These are phyloP conservation scores for Colletotrichum tamarilloi DNA, from an alignment of 2,329 filamentous ascomycete genomes.

Conservation along the genomic window DNA sequence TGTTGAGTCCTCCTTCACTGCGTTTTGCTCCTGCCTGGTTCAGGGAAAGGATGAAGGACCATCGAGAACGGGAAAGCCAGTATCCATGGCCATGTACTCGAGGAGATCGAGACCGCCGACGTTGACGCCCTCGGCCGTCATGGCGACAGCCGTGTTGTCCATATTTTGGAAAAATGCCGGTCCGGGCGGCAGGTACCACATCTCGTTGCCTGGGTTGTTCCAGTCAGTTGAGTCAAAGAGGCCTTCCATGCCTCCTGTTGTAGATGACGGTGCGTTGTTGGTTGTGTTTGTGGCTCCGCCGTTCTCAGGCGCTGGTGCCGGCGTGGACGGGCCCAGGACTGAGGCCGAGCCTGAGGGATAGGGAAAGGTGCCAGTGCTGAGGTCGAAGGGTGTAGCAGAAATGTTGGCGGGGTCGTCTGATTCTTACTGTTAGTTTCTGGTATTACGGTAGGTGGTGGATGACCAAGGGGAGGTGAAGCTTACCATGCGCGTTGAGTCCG, in stretches of 20 bases:
- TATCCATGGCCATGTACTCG: constrained; percentile 75
- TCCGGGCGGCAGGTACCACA: constrained; percentile 75
- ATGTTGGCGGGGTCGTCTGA: constrained; percentile 53
- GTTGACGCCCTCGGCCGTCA: constrained; percentile 75
- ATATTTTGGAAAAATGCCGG: constrained; percentile 74
- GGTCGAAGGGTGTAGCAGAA: constrained; percentile 72
- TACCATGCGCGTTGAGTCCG: constrained; percentile 50
- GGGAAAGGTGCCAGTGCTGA: constrained; percentile 65
- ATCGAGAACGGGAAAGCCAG: constrained; percentile 49
- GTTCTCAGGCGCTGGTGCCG: constrained; percentile 53
- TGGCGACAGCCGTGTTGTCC: constrained; percentile 69
- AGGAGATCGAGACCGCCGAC: constrained; percentile 74
- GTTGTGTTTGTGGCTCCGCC: constrained; percentile 38
- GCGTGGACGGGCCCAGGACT: constrained; percentile 61
- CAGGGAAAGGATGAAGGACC: constrained; percentile 33
- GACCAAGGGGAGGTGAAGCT: constrained; percentile 31
- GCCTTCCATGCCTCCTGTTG: constrained; percentile 41
- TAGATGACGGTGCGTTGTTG: constrained; percentile 38
- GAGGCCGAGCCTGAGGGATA: constrained; percentile 60
- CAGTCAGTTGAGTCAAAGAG: constrained; percentile 63
- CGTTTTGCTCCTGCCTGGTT: constrained; percentile 4
- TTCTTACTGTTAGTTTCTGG: constrained; percentile 33
- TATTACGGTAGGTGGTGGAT: background rate
- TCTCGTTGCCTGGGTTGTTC: constrained; percentile 66
- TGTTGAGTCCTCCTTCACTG: background rate